A percentile compares a stretch with the other conserved stretches of the same genome.
These are phyloP conservation scores for Pichia heedii DNA, from an alignment of 805 yeast species.

Conservation along the genomic window DNA sequence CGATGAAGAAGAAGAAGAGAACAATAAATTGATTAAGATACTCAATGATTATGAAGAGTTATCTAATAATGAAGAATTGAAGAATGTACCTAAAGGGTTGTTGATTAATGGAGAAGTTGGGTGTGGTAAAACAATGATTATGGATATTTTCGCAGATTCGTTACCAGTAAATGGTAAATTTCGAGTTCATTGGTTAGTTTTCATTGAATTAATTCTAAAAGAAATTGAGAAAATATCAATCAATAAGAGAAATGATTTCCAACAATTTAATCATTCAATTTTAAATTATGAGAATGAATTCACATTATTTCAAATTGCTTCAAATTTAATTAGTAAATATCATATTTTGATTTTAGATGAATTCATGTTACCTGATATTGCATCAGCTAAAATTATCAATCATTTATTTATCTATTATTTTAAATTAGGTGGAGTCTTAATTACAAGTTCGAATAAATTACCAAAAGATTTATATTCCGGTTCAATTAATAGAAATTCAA, in stretches of 20 bases:
- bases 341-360: slow-evolving; percentile 61
- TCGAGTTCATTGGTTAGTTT: slow-evolving; percentile 65
- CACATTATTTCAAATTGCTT: slow-evolving; percentile 57
- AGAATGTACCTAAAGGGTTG: slow-evolving; percentile 55
- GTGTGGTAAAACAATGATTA: slow-evolving; percentile 64
- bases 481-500: slow-evolving; percentile 50
- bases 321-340: slow-evolving; percentile 47
- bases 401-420: slow-evolving; percentile 59
- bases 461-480: slow-evolving; percentile 67
- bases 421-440: slow-evolving; percentile 64
- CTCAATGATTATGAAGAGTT: slow-evolving; percentile 41
- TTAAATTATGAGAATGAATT: slow-evolving; percentile 50
- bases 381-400: slow-evolving; percentile 61
- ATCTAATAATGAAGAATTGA: slow-evolving; percentile 35
- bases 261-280: slow-evolving; percentile 26
- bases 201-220: slow-evolving; percentile 57
- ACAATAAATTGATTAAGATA: slow-evolving; percentile 27
- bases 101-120: slow-evolving; percentile 61
- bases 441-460: slow-evolving; percentile 63
- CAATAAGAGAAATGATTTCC: slow-evolving; percentile 26
- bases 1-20: slow-evolving; percentile 2
- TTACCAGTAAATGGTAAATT: slow-evolving; percentile 55
- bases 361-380: slow-evolving; percentile 69
- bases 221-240: slow-evolving; percentile 50
- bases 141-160: slow-evolving; percentile 62